Evolutionary conservation across 495 filamentous ascomycete species (phyloP).

Genomic region (Hyaloscypha finlandica): DNA sequence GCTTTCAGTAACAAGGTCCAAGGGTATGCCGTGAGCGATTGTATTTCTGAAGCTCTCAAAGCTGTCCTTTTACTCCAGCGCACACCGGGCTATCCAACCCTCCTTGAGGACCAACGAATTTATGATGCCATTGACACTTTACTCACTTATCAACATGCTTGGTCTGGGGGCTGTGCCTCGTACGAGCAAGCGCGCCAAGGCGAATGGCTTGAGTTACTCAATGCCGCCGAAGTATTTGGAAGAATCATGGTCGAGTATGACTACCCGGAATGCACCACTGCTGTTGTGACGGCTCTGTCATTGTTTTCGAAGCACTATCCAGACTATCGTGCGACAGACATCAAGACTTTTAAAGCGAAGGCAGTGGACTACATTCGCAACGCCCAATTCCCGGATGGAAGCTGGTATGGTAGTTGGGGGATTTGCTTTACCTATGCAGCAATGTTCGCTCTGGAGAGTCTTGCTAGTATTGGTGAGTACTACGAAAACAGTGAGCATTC

Average conservation of each 20-base stretch:
- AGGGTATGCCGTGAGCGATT: conserved; percentile 94
- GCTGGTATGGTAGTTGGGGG: conserved; percentile 97
- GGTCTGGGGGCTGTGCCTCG: conserved; percentile 81
- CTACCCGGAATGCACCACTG: conserved; percentile 96
- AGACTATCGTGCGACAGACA: conserved; percentile 74
- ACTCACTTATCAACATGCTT: conserved; percentile 83
- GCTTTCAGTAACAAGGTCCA: conserved; percentile 90
- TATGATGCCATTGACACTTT: conserved; percentile 89
- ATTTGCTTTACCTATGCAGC: conserved; percentile 97
- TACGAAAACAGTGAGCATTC: conserved; percentile 72
- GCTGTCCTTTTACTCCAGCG: conserved; percentile 83
- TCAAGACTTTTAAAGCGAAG: conserved; percentile 64
- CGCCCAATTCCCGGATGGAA: conserved; percentile 77
- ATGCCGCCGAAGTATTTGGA: conserved; percentile 96
- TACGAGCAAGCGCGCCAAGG: conserved; percentile 85
- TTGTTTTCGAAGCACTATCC: conserved; percentile 83
- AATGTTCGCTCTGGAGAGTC: conserved; percentile 91
- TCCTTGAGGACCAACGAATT: conserved; percentile 73
- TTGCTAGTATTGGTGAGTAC: conserved; percentile 78
- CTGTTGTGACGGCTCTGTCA: conserved; percentile 84
- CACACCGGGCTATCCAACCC: conserved; percentile 70
- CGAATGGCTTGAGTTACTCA: conserved; percentile 76
- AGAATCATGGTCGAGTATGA: conserved; percentile 98
- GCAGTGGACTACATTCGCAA: conserved; percentile 81
- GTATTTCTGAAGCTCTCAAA: conserved; percentile 87